Base-by-base conservation (phyloP, 495 filamentous ascomycete species). In the Parachaetomium inaequale region DNA sequence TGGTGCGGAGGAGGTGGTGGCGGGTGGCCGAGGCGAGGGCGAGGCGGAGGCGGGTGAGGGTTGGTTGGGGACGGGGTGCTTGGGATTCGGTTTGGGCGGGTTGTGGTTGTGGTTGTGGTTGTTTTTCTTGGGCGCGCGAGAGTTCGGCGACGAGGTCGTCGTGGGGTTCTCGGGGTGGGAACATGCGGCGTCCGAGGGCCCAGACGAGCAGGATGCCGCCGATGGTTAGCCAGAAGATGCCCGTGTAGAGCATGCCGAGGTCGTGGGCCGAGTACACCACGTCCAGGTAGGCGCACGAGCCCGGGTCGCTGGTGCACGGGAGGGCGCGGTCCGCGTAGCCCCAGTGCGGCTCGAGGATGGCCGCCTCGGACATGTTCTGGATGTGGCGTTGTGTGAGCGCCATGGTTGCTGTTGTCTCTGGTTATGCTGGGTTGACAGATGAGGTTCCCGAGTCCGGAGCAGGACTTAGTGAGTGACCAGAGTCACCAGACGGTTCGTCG, bases 281-380 rank as follows among this genome's bases (percentile, higher is more conserved):
- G 68, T 87, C 85, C 4, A 88, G 77, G 68, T 88, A 88, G 26
- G 74, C 85, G 70, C 86, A 89, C 4, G 82, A 83, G 5, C 84
- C 85, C 0, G 74, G 62, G 71, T 87, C 85, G 61, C 76, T 85
- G 28, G 75, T 79, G 68, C 85, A 87, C 17, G 86, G 86, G 0
- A 86, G 43, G 5, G 81, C 76, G 45, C 84, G 80, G 34, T 72
- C 69, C 23, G 77, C 75, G 70, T 88, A 88, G 10, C 85, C 86
- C 85, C 85, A 88, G 69, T 88, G 81, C 15, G 72, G 76, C 62
- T 81, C 78, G 6, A 83, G 55, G 23, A 66, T 54, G 1, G 74
- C 65, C 15, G 76, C 79, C 36, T 68, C 70, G 61, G 68, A 72
- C 62, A 73, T 65, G 57, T 79, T 71, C 52, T 79, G 76, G 62